Percentiles rank a stretch among this genome's conserved stretches.
phyloP scores from a whole-genome alignment of 169 alveolate genomes.

The Amoebophrya sp. region DNA sequence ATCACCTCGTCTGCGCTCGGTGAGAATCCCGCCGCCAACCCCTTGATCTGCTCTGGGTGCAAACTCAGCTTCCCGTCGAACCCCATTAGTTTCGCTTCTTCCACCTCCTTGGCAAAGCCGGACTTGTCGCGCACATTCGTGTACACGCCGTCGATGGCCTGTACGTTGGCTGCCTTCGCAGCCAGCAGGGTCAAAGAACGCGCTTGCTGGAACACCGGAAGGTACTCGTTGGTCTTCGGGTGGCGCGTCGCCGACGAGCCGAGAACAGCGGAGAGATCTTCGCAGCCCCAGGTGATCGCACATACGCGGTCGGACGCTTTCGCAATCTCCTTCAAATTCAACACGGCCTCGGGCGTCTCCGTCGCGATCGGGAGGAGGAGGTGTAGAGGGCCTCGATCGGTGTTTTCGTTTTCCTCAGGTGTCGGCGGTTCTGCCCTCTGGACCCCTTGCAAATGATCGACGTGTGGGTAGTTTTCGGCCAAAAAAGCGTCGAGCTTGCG shows the following conservation, averaged over 20 bases:
- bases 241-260: background rate
- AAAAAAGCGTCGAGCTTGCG: background rate
- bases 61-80: constrained; percentile 24
- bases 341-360: background rate
- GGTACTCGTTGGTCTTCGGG: background rate
- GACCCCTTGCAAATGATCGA: no score
- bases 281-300: background rate
- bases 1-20: background rate
- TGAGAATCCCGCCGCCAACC: background rate
- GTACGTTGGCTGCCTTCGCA: constrained; percentile 21
- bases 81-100: background rate
- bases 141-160: constrained; percentile 20
- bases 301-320: background rate
- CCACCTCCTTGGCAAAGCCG: background rate
- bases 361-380: background rate
- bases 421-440: no score
- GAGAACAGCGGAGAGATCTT: background rate
- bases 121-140: constrained; percentile 12
- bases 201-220: constrained; percentile 14
- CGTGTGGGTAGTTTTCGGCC: no score
- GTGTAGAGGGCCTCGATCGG: background rate
- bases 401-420: background rate
- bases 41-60: background rate
- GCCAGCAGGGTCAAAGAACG: constrained; percentile 20
- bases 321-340: background rate